Evolutionary conservation across 1,139 yeast species (phyloP), one percentile per base, ranked within the genome.

Genomic region (Taiozyma sp.): DNA sequence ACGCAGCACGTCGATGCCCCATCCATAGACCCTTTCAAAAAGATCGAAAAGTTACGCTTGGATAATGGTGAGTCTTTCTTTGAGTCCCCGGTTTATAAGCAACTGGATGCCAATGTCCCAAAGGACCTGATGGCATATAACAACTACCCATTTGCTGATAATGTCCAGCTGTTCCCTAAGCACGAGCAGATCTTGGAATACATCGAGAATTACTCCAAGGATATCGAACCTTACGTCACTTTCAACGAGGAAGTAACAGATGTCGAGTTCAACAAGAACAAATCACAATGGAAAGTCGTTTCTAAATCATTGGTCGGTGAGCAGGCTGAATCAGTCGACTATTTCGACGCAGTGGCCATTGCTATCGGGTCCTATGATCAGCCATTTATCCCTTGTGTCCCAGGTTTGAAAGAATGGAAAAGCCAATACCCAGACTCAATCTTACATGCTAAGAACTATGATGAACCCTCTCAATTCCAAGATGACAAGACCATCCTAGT

Each of bases 51-150:
- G 44, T 45, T 54, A 4, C 48, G 43, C 19, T 43, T 51, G 13
- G 45, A 39, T 4, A 63, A 67, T 28, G 57, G 59, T 28, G 51
- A 56, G 29, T 45, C 45, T n/a, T 59, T 65, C 36, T 68, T 58
- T 52, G 69, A 65, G 43, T 61, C 68, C 4, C 68, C 72, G 3
- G 65, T 67, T 14, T 68, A 68, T 51, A 62, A 65, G 47, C 57
- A 74, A 45, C 68, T 84, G 50, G 87, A 81, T 60, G 81, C 89
- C 10, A 84, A 84, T 62, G 83, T 84, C 41, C 86, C 84, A 22
- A 73, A 72, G 49, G 71, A 69, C 42, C 63, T 82, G 46, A 84
- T 84, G 88, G 80, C 78, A 49, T 84, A 75, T 61, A 73, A 75
- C 24, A 74, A 73, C 45, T 64, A 62, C 30, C 80, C 80, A 19